Percentiles rank a stretch among this genome's conserved stretches.
These are phyloP conservation scores for Ichthyophthirius multifiliis DNA, from an alignment of 169 alveolate genomes.

Conservation along the genomic window DNA sequence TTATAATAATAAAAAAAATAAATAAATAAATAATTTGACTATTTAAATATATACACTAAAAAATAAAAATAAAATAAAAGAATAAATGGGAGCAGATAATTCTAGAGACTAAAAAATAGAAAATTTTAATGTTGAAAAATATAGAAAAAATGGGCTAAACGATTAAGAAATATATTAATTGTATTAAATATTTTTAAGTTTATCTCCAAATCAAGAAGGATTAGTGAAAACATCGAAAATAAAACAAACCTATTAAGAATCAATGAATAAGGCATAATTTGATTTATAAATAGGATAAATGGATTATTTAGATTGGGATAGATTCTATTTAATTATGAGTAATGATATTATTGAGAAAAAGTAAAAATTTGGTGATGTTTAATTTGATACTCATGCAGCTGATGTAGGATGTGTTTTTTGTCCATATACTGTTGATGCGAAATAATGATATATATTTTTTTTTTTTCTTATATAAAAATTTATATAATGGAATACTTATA, in stretches of 20 bases:
- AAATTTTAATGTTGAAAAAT: no score
- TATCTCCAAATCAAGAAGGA: background rate
- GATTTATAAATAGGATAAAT: background rate
- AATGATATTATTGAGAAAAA: slow-evolving; percentile 4
- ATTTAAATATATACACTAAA: no score
- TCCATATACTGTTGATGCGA: background rate
- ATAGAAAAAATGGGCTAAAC: background rate
- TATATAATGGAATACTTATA: no score
- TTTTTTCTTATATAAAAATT: no score
- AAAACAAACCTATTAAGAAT: background rate
- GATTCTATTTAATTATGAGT: background rate
- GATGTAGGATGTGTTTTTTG: slow-evolving; percentile 8
- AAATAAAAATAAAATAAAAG: no score
- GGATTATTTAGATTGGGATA: background rate
- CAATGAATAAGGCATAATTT: background rate
- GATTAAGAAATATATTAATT: slow-evolving; percentile 4
- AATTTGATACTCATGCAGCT: background rate
- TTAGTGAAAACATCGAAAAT: background rate
- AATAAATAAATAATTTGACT: no score
- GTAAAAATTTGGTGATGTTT: slow-evolving; percentile 3
- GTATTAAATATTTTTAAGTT: background rate
- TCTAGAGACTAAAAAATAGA: no score
- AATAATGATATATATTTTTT: no score
- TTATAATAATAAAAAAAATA: no score
- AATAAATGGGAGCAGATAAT: no score